Conservation (phyloP, 768 basidiomycete species). For the Fomitopsis pulvina region DNA sequence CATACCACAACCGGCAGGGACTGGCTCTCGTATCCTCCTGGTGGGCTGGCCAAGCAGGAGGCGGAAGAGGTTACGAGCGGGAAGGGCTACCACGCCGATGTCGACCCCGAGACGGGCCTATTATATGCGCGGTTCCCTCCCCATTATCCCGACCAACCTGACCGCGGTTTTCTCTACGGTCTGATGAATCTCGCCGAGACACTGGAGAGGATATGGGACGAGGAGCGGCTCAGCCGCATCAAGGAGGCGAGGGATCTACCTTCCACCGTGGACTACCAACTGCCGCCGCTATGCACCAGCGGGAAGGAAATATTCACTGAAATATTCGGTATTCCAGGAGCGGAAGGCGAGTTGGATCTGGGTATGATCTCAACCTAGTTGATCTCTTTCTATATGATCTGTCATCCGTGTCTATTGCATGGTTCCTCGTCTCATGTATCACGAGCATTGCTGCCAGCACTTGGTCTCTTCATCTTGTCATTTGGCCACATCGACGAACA, state of each 20-base stretch:
- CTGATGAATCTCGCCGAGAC: conserved; percentile 73
- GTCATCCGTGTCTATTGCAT: neutral
- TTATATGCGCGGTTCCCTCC: conserved; percentile 93
- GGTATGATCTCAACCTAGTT: conserved; percentile 71
- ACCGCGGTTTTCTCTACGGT: conserved; percentile 91
- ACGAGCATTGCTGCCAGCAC: neutral
- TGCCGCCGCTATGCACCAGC: conserved; percentile 59
- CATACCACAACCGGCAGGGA: conserved; percentile 96
- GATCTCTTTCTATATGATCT: conserved; percentile 1
- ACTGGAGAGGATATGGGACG: conserved; percentile 82
- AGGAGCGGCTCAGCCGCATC: conserved; percentile 67
- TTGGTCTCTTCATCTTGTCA: neutral
- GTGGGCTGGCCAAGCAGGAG: conserved; percentile 29
- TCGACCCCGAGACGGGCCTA: conserved; percentile 77
- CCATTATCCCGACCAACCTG: conserved; percentile 81
- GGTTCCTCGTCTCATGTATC: neutral
- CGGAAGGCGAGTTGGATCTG: conserved; percentile 56
- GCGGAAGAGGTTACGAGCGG: conserved; percentile 43
- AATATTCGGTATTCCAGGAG: conserved; percentile 45
- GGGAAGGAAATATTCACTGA: conserved; percentile 78
- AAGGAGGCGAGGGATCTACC: conserved; percentile 57
- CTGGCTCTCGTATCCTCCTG: conserved; percentile 63
- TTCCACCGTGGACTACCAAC: conserved; percentile 36
- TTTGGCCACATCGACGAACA: conserved; percentile 1
- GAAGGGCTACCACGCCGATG: conserved; percentile 75